Conservation (phyloP, 2,329 filamentous ascomycete genomes). For the Ophiostoma sp. region DNA sequence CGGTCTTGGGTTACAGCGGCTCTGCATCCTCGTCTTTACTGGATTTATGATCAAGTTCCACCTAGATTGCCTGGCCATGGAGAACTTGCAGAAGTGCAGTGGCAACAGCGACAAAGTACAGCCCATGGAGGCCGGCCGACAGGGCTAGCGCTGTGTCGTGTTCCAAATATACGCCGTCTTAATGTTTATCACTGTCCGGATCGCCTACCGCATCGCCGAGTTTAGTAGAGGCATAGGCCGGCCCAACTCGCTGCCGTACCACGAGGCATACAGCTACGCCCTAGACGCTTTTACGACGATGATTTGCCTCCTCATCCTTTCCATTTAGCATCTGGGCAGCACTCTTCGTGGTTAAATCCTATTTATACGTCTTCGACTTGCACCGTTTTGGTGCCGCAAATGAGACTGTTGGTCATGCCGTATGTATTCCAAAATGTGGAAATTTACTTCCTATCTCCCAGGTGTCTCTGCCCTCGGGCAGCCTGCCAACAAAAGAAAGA, state of each 20-base stretch:
- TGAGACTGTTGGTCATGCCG: too few relatives aligned
- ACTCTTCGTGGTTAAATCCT: not conserved
- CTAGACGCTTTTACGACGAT: slow-evolving; percentile 54
- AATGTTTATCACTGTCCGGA: slow-evolving; percentile 42
- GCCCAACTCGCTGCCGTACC: slow-evolving; percentile 42
- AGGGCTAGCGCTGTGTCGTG: slow-evolving; percentile 35
- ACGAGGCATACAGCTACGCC: slow-evolving; percentile 49
- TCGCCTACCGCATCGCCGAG: slow-evolving; percentile 57
- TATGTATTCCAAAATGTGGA: too few relatives aligned
- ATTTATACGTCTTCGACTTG: too few relatives aligned
- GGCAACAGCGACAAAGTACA: not conserved
- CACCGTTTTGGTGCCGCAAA: too few relatives aligned
- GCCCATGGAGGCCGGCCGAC: slow-evolving; percentile 21
- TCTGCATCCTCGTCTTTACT: not conserved
- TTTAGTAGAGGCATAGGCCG: slow-evolving; percentile 44
- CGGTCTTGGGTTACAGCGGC: not conserved
- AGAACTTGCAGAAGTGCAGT: not conserved
- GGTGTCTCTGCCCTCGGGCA: too few relatives aligned
- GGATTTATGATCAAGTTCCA: slow-evolving; percentile 39
- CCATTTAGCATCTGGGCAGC: not conserved
- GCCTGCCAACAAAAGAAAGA: too few relatives aligned
- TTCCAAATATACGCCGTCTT: slow-evolving; percentile 36
- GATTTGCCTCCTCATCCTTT: slow-evolving; percentile 37
- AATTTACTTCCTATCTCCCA: too few relatives aligned
- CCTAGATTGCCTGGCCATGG: slow-evolving; percentile 27